Conservation (phyloP, 2,329 filamentous ascomycete species). For the Akanthomyces muscarius region DNA sequence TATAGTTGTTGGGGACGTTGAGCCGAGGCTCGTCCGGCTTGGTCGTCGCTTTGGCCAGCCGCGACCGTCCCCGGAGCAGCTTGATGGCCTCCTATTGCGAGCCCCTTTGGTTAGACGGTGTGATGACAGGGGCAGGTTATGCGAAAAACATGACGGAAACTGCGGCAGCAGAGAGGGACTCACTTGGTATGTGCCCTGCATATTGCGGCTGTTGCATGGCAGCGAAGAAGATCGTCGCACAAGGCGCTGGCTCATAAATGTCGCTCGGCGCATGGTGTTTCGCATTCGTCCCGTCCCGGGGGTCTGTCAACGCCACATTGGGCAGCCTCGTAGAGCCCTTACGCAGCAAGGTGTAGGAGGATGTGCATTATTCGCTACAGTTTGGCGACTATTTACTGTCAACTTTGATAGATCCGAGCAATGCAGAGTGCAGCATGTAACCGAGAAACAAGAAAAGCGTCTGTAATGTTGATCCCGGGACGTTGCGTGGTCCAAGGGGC, state of each 20-base stretch:
- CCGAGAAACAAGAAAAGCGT: no score
- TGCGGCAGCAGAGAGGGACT: not conserved
- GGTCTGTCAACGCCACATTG: not conserved
- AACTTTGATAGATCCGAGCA: not conserved
- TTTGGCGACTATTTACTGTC: not conserved
- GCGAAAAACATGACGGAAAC: not conserved
- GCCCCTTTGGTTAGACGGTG: not conserved
- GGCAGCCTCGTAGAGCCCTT: not conserved
- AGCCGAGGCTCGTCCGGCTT: conserved; percentile 10
- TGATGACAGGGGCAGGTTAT: not conserved
- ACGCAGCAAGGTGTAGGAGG: not conserved
- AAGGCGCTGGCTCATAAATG: not conserved
- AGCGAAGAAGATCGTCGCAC: not conserved
- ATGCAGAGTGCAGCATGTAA: not conserved
- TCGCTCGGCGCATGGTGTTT: not conserved
- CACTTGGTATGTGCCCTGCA: conserved; percentile 1
- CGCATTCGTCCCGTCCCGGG: not conserved
- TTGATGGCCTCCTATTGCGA: conserved; percentile 3
- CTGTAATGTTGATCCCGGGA: no score
- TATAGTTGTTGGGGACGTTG: conserved; percentile 12
- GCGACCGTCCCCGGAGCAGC: conserved; percentile 3
- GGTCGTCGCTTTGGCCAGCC: not conserved
- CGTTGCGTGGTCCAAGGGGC: no score
- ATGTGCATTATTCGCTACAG: not conserved
- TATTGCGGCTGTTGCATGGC: not conserved